Conservation (phyloP, 805 yeast species). For the Diddensiella santjacobensis region DNA sequence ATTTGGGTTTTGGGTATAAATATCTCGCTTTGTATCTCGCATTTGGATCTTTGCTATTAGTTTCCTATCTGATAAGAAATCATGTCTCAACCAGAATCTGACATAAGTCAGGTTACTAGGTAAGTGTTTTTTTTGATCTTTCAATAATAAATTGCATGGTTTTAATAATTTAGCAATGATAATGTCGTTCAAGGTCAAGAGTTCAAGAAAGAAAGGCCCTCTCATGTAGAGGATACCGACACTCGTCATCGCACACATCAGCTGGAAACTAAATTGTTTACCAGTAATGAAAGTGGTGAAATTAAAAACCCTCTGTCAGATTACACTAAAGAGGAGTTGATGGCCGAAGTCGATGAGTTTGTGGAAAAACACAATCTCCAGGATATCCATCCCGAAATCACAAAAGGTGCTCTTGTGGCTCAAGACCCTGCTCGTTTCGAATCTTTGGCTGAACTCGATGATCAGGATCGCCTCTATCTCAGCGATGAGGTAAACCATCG, state of each 20-base stretch:
- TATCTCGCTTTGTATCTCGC: neutral
- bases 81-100: constrained; percentile 1
- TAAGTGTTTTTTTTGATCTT: neutral
- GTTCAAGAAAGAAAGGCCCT: neutral
- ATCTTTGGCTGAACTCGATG: constrained; percentile 34
- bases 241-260: neutral
- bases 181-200: neutral
- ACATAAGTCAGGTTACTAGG: neutral
- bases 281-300: constrained; percentile 5
- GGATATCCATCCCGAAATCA: constrained; percentile 24
- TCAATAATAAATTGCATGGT: neutral
- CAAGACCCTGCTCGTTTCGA: constrained; percentile 41
- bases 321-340: constrained; percentile 23
- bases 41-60: neutral
- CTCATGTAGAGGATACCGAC: constrained; percentile 6
- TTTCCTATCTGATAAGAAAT: neutral
- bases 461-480: constrained; percentile 30
- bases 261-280: neutral
- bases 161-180: neutral
- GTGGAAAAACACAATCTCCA: constrained; percentile 22
- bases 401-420: constrained; percentile 54
- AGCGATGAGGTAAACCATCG: constrained; percentile 46
- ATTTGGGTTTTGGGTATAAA: neutral
- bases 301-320: constrained; percentile 27
- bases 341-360: constrained; percentile 26